A percentile compares a stretch with the other conserved stretches of the same genome.
These are phyloP conservation scores for Saccharomyces pastorianus DNA, from an alignment of 1,139 yeast genomes.

Conservation along the genomic window DNA sequence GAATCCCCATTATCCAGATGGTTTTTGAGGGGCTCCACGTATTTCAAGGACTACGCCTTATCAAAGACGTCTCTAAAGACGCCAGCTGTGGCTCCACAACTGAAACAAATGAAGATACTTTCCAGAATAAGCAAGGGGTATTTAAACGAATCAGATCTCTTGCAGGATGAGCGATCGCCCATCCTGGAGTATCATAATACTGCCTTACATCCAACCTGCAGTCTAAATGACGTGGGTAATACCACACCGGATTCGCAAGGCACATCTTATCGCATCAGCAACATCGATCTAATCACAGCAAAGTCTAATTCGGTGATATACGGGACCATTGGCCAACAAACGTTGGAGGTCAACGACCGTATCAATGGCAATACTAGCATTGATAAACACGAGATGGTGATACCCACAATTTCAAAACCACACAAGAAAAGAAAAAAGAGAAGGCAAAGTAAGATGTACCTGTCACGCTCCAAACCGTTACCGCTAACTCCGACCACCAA, in stretches of 20 bases:
- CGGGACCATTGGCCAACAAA: conserved; percentile 3
- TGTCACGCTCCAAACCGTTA: conserved; percentile 16
- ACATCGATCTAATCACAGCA: neutral
- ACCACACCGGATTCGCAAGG: neutral
- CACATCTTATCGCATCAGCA: neutral
- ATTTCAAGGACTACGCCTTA: conserved; percentile 14
- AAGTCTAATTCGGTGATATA: conserved; percentile 1
- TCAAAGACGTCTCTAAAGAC: conserved; percentile 6
- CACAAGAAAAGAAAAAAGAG: conserved; percentile 5
- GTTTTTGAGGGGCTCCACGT: conserved; percentile 27
- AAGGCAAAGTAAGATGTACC: conserved; percentile 9
- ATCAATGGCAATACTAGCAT: neutral
- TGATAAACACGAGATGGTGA: neutral
- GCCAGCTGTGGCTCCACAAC: conserved; percentile 19
- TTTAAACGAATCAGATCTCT: conserved; percentile 4
- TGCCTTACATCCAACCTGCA: neutral
- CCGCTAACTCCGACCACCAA: conserved; percentile 17
- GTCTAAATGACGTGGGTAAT: neutral
- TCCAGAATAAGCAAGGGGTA: conserved; percentile 17
- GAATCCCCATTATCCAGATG: conserved; percentile 30
- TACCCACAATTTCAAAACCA: neutral
- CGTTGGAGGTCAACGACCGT: neutral
- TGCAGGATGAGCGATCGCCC: conserved; percentile 20
- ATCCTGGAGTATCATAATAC: conserved; percentile 13
- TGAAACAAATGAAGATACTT: conserved; percentile 21